A percentile compares a stretch with the other conserved stretches of the same genome.
Evolutionary conservation across 1,139 yeast species (phyloP).

Genomic region (Taphrina flavorubra): DNA sequence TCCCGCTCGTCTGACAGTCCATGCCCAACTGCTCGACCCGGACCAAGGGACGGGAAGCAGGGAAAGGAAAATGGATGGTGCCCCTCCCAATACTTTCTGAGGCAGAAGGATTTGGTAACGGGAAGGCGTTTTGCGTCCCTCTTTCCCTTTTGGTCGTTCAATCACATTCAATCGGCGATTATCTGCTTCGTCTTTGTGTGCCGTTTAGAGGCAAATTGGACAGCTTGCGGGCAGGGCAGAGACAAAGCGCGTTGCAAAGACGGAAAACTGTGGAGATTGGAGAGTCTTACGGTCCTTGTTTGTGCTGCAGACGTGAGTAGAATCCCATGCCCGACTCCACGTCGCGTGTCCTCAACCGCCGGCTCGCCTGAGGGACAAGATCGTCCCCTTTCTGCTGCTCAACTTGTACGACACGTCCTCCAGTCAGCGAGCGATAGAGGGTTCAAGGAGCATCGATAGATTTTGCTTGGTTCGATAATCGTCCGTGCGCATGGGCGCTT

Average conservation of each 20-base stretch:
- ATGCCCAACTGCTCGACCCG: neutral
- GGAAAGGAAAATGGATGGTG: no score
- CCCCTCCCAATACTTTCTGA: neutral
- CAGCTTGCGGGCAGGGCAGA: neutral
- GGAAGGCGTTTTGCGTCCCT: constrained; percentile 9
- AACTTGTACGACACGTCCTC: no score
- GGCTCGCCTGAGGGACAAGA: no score
- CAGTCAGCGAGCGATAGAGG: no score
- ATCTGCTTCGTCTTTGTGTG: neutral
- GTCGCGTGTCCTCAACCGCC: neutral
- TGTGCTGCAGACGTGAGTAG: neutral
- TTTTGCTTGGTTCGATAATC: neutral
- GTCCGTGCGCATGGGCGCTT: constrained; percentile 14
- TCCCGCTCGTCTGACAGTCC: neutral
- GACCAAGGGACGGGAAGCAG: neutral
- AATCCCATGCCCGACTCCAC: constrained; percentile 8
- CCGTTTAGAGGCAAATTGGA: neutral
- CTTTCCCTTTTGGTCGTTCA: constrained; percentile 15
- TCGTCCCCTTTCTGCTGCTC: no score
- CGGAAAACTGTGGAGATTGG: neutral
- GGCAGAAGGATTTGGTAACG: neutral
- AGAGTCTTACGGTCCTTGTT: no score
- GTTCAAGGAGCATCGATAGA: no score
- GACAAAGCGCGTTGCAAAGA: neutral
- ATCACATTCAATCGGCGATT: neutral